Evolutionary conservation across 2,329 filamentous ascomycete genomes (phyloP).

Genomic region (Phialemoniopsis sp.): DNA sequence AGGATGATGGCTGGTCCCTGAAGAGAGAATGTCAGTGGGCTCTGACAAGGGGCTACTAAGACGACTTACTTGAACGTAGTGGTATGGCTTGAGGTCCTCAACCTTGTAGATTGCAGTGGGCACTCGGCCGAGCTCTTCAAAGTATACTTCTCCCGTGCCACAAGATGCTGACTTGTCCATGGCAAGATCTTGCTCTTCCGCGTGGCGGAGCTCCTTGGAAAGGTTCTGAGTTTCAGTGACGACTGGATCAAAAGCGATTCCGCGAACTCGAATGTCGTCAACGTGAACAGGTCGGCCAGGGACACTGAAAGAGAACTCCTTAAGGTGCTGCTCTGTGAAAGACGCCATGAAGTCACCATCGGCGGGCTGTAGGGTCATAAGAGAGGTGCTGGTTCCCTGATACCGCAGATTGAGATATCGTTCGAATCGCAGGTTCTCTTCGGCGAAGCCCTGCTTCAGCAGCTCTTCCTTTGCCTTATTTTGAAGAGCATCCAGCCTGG

Average conservation of each 20-base stretch:
- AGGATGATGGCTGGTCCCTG: constrained; percentile 67
- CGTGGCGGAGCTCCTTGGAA: constrained; percentile 27
- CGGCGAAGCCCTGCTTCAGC: constrained; percentile 16
- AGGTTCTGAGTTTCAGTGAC: too few relatives aligned
- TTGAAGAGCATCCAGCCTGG: constrained; percentile 5
- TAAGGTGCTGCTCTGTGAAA: constrained; percentile 82
- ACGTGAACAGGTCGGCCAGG: constrained; percentile 78
- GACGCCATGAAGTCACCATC: constrained; percentile 31
- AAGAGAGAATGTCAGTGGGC: constrained; percentile 7
- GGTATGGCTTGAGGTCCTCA: too few relatives aligned
- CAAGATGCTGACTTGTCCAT: too few relatives aligned
- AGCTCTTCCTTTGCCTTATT: too few relatives aligned
- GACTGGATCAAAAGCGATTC: constrained; percentile 63
- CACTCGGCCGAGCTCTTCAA: too few relatives aligned
- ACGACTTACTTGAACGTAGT: too few relatives aligned
- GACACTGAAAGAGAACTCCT: constrained; percentile 90
- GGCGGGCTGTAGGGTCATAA: constrained; percentile 24
- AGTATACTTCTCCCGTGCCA: too few relatives aligned
- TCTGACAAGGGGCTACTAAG: too few relatives aligned
- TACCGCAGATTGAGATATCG: constrained; percentile 38
- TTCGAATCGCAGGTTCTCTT: constrained; percentile 30
- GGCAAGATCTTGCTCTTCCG: not conserved
- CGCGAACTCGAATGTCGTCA: constrained; percentile 82
- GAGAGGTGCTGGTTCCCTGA: constrained; percentile 33
- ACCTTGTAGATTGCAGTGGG: too few relatives aligned